Conservation (phyloP, 768 basidiomycete species). For the Leccinum arenicola region DNA sequence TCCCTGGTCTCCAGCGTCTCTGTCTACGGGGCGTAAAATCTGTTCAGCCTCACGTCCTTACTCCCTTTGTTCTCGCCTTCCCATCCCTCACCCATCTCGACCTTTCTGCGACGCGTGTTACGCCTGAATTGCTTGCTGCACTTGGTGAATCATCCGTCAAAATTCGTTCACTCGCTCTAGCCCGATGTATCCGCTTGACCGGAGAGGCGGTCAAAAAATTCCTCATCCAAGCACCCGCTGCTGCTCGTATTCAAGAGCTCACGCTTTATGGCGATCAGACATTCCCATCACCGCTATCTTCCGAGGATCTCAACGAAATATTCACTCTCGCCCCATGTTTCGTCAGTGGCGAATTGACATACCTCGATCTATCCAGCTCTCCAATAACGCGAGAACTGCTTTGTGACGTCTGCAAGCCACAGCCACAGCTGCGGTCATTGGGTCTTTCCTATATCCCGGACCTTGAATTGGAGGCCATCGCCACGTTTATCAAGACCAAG, state of each 20-base stretch:
- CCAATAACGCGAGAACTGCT: slow-evolving; percentile 62
- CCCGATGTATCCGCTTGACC: slow-evolving; percentile 81
- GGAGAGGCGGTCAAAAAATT: slow-evolving; percentile 75
- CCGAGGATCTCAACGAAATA: slow-evolving; percentile 63
- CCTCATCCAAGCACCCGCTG: slow-evolving; percentile 64
- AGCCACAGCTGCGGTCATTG: slow-evolving; percentile 77
- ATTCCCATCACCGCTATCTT: slow-evolving; percentile 68
- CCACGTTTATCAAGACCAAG: slow-evolving; percentile 64
- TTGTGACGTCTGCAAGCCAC: slow-evolving; percentile 49
- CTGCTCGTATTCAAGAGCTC: slow-evolving; percentile 65
- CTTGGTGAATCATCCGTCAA: slow-evolving; percentile 68
- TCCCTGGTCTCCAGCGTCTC: slow-evolving; percentile 74
- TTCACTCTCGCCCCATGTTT: slow-evolving; percentile 79
- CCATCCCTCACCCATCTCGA: slow-evolving; percentile 88
- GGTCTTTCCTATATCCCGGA: slow-evolving; percentile 85
- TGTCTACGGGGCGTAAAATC: slow-evolving; percentile 83
- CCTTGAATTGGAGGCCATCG: slow-evolving; percentile 61
- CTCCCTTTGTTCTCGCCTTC: slow-evolving; percentile 75
- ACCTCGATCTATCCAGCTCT: slow-evolving; percentile 87
- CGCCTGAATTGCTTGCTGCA: slow-evolving; percentile 67
- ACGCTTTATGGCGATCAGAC: slow-evolving; percentile 89
- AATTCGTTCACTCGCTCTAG: slow-evolving; percentile 78
- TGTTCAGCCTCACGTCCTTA: slow-evolving; percentile 62
- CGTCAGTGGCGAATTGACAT: slow-evolving; percentile 66
- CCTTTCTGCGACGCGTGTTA: slow-evolving; percentile 83